A percentile compares a stretch with the other conserved stretches of the same genome.
phyloP scores from a whole-genome alignment of 495 filamentous ascomycete genomes.

The Aspergillus saccharolyticus region DNA sequence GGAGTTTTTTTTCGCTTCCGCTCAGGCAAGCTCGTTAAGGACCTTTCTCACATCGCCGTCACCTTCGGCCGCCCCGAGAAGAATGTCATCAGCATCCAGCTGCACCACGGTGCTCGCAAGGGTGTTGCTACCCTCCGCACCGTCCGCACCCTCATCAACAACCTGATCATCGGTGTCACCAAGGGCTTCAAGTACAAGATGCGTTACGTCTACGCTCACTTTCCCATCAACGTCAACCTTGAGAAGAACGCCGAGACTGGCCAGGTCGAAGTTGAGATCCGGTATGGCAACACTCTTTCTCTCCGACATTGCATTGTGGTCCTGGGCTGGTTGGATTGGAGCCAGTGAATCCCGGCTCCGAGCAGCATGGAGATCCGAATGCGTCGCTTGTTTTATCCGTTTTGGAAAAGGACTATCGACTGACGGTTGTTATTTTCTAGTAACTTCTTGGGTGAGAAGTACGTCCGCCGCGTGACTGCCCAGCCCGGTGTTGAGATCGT shows the following conservation, averaged over 20 bases:
- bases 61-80: conserved; percentile 82
- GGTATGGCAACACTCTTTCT: conserved; percentile 54
- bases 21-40: conserved; percentile 86
- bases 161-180: conserved; percentile 95
- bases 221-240: conserved; percentile 99
- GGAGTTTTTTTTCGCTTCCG: conserved; percentile 6
- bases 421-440: conserved; percentile 41
- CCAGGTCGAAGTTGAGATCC: conserved; percentile 87
- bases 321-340: background rate
- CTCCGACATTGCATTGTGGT: background rate
- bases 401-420: conserved; percentile 1
- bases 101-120: conserved; percentile 97
- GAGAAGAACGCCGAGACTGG: conserved; percentile 94
- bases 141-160: conserved; percentile 95
- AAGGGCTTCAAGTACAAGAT: conserved; percentile 99
- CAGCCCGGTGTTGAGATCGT: conserved; percentile 84
- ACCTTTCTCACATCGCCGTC: conserved; percentile 91
- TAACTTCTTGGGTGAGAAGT: conserved; percentile 99
- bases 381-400: background rate
- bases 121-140: conserved; percentile 96
- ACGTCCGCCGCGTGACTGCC: conserved; percentile 86
- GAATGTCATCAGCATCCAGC: conserved; percentile 84
- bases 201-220: conserved; percentile 99
- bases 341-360: background rate
- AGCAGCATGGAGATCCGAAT: background rate